Base-by-base conservation (phyloP, 2,329 filamentous ascomycete species). In the Beauveria scarabaeidicola region DNA sequence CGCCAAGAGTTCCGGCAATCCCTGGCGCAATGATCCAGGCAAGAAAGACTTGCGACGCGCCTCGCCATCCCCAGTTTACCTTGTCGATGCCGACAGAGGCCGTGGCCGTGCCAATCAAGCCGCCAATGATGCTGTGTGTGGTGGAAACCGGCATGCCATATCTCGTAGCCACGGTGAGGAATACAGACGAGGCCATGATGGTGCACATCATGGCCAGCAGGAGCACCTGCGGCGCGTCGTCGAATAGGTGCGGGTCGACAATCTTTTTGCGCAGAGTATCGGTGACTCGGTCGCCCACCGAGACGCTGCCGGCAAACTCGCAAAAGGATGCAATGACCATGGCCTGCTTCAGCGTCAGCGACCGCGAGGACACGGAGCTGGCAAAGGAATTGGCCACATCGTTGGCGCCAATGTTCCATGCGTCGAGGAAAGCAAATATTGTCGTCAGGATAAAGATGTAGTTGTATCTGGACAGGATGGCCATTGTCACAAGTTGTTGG, bases 331-430 rank as follows among this genome's bases (percentile, higher is more conserved):
- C 76, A 44, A 78, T 69, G 52, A 71, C 60, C 74, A 78, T 77
- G 58, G 77, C 72, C 67, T 77, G 76, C 65, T 73, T 74, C 67
- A 77, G 69, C n/a, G 75, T 77, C 59, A 78, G 67, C 38, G 75
- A 77, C 43, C 75, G 71, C 15, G 76, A 77, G 9, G 75, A 74
- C 38, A 79, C 75, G 17, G 75, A 77, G 13, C 75, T 77, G 19
- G 77, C 76, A 61, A 76, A 78, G 0, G 75, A 76, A 67, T 78
- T 78, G 64, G 76, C 76, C 54, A 78, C 76, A 74, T 79, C 77
- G 66, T 77, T 79, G 65, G 77, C 77, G 63, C 81, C 81, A 63
- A 83, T 84, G 68, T 84, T 84, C 77, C 77, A 84, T 21, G 80
- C 80, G 70, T 84, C 81, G 32, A 84, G 76, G 58, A 81, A 76